Conservation (phyloP, 2,329 filamentous ascomycete genomes). For the Aspergillus sp. region DNA sequence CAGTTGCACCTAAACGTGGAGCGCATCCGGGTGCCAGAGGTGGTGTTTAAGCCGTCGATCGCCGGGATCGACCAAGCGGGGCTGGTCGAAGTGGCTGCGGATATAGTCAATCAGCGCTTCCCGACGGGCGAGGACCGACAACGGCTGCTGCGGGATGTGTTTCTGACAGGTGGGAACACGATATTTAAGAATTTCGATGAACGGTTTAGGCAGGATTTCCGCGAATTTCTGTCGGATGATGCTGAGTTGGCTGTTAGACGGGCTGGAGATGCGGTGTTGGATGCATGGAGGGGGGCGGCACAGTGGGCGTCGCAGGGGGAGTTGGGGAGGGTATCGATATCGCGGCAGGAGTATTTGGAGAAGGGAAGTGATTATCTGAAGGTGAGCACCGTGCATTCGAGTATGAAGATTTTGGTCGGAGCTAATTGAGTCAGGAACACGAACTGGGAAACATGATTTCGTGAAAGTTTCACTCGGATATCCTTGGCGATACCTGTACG, state of each 20-base stretch:
- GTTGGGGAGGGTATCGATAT: constrained; percentile 61
- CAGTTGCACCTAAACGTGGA: constrained; percentile 96
- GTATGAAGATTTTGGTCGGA: not conserved
- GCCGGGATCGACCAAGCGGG: constrained; percentile 91
- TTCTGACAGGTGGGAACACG: constrained; percentile 89
- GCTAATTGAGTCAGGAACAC: constrained; percentile 23
- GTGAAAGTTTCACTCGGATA: constrained; percentile 10
- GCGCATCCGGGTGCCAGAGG: constrained; percentile 86
- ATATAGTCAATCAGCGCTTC: constrained; percentile 81
- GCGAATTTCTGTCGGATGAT: constrained; percentile 63
- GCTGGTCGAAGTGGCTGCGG: constrained; percentile 82
- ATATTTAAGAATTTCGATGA: constrained; percentile 83
- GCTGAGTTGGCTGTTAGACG: constrained; percentile 62
- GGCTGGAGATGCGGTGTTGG: constrained; percentile 69
- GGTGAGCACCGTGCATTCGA: constrained; percentile 36
- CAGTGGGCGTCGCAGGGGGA: constrained; percentile 61
- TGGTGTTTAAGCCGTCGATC: constrained; percentile 87
- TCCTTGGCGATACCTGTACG: too few species aligned
- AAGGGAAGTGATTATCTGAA: constrained; percentile 93
- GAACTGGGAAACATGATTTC: constrained; percentile 32
- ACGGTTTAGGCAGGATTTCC: constrained; percentile 65
- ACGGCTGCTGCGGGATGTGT: constrained; percentile 75
- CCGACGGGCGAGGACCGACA: constrained; percentile 51
- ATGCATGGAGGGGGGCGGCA: constrained; percentile 91
- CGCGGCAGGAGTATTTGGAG: constrained; percentile 77